Conservation (phyloP, 768 basidiomycete genomes). For the Pisolithus orientalis region DNA sequence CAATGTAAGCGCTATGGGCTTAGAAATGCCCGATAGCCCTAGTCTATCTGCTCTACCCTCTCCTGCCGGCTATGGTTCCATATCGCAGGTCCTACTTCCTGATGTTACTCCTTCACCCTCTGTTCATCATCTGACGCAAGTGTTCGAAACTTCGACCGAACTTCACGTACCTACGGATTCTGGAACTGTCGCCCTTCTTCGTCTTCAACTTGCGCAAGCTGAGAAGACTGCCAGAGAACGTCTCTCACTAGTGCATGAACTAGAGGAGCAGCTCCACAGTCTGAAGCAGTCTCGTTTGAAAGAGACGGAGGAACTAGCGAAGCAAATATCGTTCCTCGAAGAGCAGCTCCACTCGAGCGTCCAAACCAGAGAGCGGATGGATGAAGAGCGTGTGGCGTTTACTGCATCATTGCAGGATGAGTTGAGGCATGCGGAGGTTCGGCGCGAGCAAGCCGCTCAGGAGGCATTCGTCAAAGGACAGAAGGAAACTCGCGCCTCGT, state of each 20-base stretch:
- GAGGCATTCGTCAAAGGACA: conserved; percentile 40
- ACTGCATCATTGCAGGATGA: conserved; percentile 53
- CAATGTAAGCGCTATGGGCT: conserved; percentile 34
- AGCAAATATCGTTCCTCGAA: conserved; percentile 59
- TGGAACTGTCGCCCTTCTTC: conserved; percentile 58
- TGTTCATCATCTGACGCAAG: conserved; percentile 34
- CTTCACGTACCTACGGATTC: conserved; percentile 36
- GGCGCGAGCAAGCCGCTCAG: conserved; percentile 42
- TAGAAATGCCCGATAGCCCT: conserved; percentile 70
- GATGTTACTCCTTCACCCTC: conserved; percentile 81
- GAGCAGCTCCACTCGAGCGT: conserved; percentile 46
- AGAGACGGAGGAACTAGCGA: conserved; percentile 57
- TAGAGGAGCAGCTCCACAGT: conserved; percentile 65
- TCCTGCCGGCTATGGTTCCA: conserved; percentile 69
- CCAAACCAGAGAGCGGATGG: conserved; percentile 42
- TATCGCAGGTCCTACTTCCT: conserved; percentile 75
- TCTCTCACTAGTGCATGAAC: conserved; percentile 51
- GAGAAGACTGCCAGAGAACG: conserved; percentile 65
- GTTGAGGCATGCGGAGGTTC: conserved; percentile 39
- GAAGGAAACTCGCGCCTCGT: conserved; percentile 33
- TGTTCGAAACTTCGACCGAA: conserved; percentile 28
- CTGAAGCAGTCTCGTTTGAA: conserved; percentile 52
- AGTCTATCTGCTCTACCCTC: conserved; percentile 65
- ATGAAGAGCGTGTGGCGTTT: conserved; percentile 47
- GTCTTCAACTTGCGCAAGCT: conserved; percentile 63